phyloP scores from a whole-genome alignment of 345 rosid genomes.

The Populus nigra region DNA sequence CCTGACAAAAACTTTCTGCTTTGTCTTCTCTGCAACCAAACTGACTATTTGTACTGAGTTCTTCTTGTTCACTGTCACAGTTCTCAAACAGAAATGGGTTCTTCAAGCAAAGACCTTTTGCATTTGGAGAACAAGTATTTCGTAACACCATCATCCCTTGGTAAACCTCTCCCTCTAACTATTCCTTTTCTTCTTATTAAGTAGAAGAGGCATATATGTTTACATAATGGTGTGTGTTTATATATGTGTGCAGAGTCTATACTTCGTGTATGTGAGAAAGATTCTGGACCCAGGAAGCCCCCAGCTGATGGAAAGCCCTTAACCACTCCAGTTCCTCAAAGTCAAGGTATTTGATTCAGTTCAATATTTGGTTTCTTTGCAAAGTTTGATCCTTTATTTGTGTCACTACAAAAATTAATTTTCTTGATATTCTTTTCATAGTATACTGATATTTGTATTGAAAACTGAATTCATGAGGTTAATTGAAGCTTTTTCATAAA shows the following conservation, averaged over 20 bases:
- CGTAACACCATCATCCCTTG: conserved; percentile 24
- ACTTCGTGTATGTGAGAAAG: conserved; percentile 35
- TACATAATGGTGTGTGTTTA: not conserved
- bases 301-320: conserved; percentile 35
- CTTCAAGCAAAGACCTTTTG: conserved; percentile 43
- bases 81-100: conserved; percentile 23
- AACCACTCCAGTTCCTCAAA: conserved; percentile 43
- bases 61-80: not conserved
- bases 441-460: not conserved
- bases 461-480: not conserved
- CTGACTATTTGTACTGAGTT: not conserved
- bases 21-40: not conserved
- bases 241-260: conserved; percentile 38
- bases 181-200: not conserved
- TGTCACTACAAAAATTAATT: not conserved
- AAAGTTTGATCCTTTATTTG: not conserved
- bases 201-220: not conserved
- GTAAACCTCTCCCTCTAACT: conserved; percentile 12
- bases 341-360: conserved; percentile 43
- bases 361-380: not conserved
- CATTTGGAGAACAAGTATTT: conserved; percentile 36
- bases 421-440: not conserved
- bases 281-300: conserved; percentile 17
- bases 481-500: not conserved
- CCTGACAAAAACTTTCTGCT: not conserved